These are phyloP conservation scores for Petunia axillaris DNA, from an alignment of 257 asterid species.

Conservation along the genomic window DNA sequence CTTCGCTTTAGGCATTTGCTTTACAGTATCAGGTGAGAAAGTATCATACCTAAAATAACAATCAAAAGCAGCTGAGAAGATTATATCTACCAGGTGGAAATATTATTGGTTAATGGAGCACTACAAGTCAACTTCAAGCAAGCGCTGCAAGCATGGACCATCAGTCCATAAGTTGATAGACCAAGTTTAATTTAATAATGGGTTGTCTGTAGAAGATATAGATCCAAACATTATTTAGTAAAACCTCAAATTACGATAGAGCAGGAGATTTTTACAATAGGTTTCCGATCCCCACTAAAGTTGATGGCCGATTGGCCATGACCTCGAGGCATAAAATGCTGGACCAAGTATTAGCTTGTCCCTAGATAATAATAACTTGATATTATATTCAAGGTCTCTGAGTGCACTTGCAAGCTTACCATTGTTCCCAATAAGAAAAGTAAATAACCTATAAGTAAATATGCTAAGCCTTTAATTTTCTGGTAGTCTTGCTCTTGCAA, in stretches of 20 bases:
- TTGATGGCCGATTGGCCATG: background rate
- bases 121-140: background rate
- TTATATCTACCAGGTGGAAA: background rate
- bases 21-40: conserved; percentile 80
- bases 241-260: background rate
- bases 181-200: background rate
- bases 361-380: background rate
- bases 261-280: background rate
- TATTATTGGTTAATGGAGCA: background rate
- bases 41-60: conserved; percentile 67
- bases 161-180: background rate
- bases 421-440: background rate
- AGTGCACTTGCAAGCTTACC: background rate
- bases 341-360: background rate
- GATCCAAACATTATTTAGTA: background rate
- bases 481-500: background rate
- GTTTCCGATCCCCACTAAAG: background rate
- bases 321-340: background rate
- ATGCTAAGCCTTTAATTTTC: background rate
- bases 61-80: background rate
- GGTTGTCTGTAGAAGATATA: background rate
- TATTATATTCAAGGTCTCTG: background rate
- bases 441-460: background rate
- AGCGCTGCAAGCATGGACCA: background rate
- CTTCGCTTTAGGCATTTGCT: conserved; percentile 84